Conservation (phyloP, 306 rosid species). For the Clitoria ternatea region DNA sequence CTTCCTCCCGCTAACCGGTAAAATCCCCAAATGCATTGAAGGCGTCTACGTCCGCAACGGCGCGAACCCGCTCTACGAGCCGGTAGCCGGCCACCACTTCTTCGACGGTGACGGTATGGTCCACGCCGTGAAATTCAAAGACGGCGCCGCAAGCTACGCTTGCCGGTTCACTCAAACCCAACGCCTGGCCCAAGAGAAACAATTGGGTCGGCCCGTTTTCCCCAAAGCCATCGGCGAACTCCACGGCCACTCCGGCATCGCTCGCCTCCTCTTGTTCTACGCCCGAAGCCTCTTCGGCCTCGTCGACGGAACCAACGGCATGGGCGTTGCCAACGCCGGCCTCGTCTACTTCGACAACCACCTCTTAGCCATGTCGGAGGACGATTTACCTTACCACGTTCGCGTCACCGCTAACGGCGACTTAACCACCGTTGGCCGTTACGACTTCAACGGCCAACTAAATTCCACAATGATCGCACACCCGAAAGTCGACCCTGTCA, state of each 20-base stretch:
- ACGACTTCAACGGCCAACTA: slow-evolving; percentile 55
- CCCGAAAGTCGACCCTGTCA: slow-evolving; percentile 69
- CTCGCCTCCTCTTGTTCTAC: slow-evolving; percentile 69
- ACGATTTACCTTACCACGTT: slow-evolving; percentile 78
- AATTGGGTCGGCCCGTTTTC: slow-evolving; percentile 69
- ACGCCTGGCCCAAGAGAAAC: slow-evolving; percentile 61
- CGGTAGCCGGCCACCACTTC: slow-evolving; percentile 85
- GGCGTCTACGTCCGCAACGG: slow-evolving; percentile 92
- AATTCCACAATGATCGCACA: slow-evolving; percentile 87
- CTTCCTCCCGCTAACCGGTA: slow-evolving; percentile 48
- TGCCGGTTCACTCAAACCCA: slow-evolving; percentile 86
- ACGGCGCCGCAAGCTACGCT: slow-evolving; percentile 57
- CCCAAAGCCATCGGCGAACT: slow-evolving; percentile 97
- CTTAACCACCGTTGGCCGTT: slow-evolving; percentile 68
- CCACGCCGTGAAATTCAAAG: slow-evolving; percentile 61
- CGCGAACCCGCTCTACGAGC: slow-evolving; percentile 85
- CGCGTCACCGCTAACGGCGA: slow-evolving; percentile 59
- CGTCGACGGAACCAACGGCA: slow-evolving; percentile 64
- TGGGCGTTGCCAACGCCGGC: slow-evolving; percentile 98
- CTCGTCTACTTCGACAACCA: slow-evolving; percentile 68
- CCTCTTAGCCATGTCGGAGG: slow-evolving; percentile 70
- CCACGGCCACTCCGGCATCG: slow-evolving; percentile 95
- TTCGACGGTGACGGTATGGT: slow-evolving; percentile 99
- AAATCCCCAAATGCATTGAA: slow-evolving; percentile 65
- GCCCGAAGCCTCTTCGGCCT: slow-evolving; percentile 61